Evolutionary conservation across 768 basidiomycete species (phyloP), one percentile per base, ranked within the genome.

Genomic region (Solioccasus polychromus): DNA sequence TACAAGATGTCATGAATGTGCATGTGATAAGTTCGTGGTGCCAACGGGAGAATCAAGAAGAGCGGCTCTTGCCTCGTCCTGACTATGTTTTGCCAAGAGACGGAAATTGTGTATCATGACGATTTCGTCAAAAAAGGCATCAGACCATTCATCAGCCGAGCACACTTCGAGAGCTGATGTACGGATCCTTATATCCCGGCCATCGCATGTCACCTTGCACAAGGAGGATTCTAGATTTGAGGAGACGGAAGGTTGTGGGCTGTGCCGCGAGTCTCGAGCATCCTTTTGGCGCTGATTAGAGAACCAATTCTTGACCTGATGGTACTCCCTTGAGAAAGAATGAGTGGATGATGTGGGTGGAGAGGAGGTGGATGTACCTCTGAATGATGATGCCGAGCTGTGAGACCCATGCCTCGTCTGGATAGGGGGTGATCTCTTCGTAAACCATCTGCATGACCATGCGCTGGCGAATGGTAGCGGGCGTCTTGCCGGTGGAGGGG

Each of bases 251-350:
- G 62, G 61, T 23, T 66, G 64, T 24, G 64, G 66, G 8, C 64
- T 66, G 35, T 68, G 66, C 10, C 64, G 66, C 0, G 64, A 66
- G 45, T 66, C 64, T 10, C 64, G 66, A 25, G 72, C 63, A 44
- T 71, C 70, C 51, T 74, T 70, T 46, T 74, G 81, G 34, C 81
- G 72, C 62, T 80, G 74, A 61, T 83, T 83, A 5, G 79, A 79
- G 48, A 83, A 83, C 80, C 81, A 83, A 51, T 81, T 81, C 64
- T 78, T 80, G 44, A 82, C 74, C 61, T 81, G 80, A 54, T 74
- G 75, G 55, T 77, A 78, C 38, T 79, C 73, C 52, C 79, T 80
- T 58, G 38, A 26, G 26, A 30, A 44, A 38, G 2, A 19, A 31
- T 53, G 35, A 58, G 55, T 34, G 29, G 30, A 2, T 1, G 35